Evolutionary conservation across 75 land plant species (phyloP).

Genomic region (Pseudotsuga menziesii): DNA sequence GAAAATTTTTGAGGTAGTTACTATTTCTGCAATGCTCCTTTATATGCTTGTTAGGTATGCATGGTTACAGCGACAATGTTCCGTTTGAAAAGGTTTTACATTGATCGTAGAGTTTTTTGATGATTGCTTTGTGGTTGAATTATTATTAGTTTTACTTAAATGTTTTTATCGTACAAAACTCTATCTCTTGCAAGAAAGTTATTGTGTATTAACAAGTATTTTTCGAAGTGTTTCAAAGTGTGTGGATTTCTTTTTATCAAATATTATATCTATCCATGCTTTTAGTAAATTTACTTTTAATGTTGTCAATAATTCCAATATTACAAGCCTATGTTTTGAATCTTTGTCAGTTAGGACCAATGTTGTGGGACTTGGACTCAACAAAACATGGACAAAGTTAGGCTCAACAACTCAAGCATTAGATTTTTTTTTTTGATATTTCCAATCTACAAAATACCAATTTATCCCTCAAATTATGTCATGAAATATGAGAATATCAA

Average conservation of each 20-base stretch:
- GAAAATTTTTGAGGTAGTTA: constrained; percentile 72
- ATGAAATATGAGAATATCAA: too few species aligned
- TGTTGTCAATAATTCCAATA: background rate
- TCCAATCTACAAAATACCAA: too few species aligned
- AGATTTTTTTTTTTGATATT: too few species aligned
- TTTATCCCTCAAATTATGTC: too few species aligned
- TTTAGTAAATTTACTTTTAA: background rate
- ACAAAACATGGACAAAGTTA: background rate
- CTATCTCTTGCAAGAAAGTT: background rate
- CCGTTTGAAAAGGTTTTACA: background rate
- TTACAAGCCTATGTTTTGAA: background rate
- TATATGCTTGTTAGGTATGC: background rate
- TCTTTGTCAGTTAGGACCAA: background rate
- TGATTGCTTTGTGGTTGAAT: background rate
- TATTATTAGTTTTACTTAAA: background rate
- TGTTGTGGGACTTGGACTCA: background rate
- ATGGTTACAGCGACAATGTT: background rate
- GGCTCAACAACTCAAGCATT: background rate
- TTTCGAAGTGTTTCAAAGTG: background rate
- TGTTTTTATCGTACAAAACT: background rate
- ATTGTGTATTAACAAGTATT: background rate
- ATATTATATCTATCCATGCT: background rate
- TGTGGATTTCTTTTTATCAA: background rate
- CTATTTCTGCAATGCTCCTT: background rate
- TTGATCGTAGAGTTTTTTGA: background rate